These are phyloP conservation scores for Naganishia cerealis DNA, from an alignment of 1,284 basidiomycete species.

Conservation along the genomic window DNA sequence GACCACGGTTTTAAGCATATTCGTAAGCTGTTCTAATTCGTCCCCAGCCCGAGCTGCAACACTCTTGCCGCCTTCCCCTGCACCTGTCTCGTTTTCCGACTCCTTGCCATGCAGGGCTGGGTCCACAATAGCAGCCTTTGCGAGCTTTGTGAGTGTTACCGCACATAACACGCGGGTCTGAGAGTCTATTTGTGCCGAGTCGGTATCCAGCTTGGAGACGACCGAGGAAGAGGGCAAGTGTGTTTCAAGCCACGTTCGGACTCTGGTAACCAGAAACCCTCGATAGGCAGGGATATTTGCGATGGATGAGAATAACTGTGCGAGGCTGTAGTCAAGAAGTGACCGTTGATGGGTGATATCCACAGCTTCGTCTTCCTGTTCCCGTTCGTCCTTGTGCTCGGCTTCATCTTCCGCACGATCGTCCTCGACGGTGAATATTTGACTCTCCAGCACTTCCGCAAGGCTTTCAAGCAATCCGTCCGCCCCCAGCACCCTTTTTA, in stretches of 20 bases:
- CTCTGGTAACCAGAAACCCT: not conserved
- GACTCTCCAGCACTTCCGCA: constrained; percentile 8
- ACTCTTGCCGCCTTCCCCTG: not conserved
- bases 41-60: not conserved
- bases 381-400: not conserved
- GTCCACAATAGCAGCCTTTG: constrained; percentile 26
- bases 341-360: not conserved
- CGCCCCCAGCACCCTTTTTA: constrained; percentile 18
- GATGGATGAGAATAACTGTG: constrained; percentile 24
- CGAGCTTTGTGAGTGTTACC: constrained; percentile 30
- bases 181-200: not conserved
- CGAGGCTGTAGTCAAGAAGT: constrained; percentile 25
- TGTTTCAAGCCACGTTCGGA: constrained; percentile 25
- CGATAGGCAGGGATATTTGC: constrained; percentile 29
- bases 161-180: constrained; percentile 18
- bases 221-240: constrained; percentile 1
- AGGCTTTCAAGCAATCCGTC: constrained; percentile 24
- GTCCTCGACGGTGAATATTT: constrained; percentile 4
- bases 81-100: not conserved
- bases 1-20: constrained; percentile 25
- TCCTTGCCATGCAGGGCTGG: constrained; percentile 19
- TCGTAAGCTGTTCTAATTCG: constrained; percentile 16
- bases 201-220: not conserved
- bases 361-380: not conserved
- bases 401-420: not conserved